A percentile compares a stretch with the other conserved stretches of the same genome.
phyloP scores from a whole-genome alignment of 2,329 filamentous ascomycete genomes.

The Metarhizium anisopliae region DNA sequence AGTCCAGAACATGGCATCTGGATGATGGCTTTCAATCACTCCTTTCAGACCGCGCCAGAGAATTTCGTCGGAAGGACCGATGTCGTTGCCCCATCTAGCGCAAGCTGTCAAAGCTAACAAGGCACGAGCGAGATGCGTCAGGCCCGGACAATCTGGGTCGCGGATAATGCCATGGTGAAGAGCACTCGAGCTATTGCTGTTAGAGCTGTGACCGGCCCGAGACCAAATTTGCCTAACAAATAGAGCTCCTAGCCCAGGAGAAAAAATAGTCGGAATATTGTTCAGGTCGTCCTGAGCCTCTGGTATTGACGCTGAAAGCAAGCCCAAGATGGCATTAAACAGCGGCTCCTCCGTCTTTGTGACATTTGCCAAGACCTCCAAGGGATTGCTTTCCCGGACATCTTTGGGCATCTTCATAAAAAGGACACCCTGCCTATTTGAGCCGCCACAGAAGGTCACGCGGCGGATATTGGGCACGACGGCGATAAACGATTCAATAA shows the following conservation, averaged over 20 bases:
- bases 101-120: conserved; percentile 63
- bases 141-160: conserved; percentile 58
- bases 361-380: conserved; percentile 31
- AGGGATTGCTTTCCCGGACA: conserved; percentile 56
- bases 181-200: conserved; percentile 55
- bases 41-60: conserved; percentile 33
- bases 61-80: conserved; percentile 38
- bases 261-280: conserved; percentile 31
- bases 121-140: conserved; percentile 64
- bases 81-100: conserved; percentile 62
- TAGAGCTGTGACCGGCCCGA: conserved; percentile 36
- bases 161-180: conserved; percentile 66
- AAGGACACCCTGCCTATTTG: conserved; percentile 75
- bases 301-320: conserved; percentile 35
- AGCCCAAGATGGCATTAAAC: conserved; percentile 27
- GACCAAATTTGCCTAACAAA: conserved; percentile 44
- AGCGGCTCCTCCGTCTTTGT: conserved; percentile 16
- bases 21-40: conserved; percentile 28
- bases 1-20: conserved; percentile 40
- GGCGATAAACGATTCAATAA: conserved; percentile 65
- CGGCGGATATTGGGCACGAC: conserved; percentile 61
- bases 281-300: conserved; percentile 21
- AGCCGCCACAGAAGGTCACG: conserved; percentile 79
- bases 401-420: conserved; percentile 57
- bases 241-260: conserved; percentile 31